Conservation (phyloP, 768 basidiomycete genomes). For the Nidularia pulvinata region DNA sequence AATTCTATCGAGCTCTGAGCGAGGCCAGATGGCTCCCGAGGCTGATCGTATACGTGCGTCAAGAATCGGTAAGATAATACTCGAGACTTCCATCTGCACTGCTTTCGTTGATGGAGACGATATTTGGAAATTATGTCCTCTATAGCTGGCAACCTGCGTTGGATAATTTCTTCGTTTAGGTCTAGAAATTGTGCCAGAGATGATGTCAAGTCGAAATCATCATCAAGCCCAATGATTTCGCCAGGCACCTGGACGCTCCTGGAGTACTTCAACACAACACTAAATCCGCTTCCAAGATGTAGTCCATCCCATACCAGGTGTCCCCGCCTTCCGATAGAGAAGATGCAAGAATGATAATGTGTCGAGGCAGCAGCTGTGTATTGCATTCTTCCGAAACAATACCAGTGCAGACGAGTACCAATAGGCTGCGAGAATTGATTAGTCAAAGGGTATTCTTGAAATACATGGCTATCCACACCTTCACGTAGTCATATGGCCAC, state of each 20-base stretch:
- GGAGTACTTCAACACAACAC: conserved; percentile 56
- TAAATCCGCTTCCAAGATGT: conserved; percentile 70
- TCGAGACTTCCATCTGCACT: conserved; percentile 48
- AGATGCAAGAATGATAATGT: conserved; percentile 42
- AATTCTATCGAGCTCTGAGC: conserved; percentile 39
- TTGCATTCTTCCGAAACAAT: conserved; percentile 38
- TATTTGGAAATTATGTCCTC: conserved; percentile 51
- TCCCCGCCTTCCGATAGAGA: conserved; percentile 54
- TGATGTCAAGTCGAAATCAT: conserved; percentile 63
- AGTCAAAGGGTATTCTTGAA: background rate
- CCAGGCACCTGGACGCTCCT: conserved; percentile 47
- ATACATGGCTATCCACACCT: conserved; percentile 30
- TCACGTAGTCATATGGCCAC: conserved; percentile 65
- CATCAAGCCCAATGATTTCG: conserved; percentile 58
- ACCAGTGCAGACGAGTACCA: conserved; percentile 42
- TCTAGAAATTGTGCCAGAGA: conserved; percentile 63
- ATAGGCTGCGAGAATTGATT: conserved; percentile 33
- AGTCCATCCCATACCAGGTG: conserved; percentile 48
- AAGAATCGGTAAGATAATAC: conserved; percentile 68
- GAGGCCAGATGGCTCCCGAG: conserved; percentile 41
- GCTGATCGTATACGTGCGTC: conserved; percentile 56
- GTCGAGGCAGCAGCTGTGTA: conserved; percentile 52
- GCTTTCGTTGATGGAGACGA: conserved; percentile 44
- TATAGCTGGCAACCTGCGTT: conserved; percentile 34
- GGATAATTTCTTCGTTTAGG: conserved; percentile 53